Conservation (phyloP, 2,329 filamentous ascomycete species). For the Metarhizium brunneum region DNA sequence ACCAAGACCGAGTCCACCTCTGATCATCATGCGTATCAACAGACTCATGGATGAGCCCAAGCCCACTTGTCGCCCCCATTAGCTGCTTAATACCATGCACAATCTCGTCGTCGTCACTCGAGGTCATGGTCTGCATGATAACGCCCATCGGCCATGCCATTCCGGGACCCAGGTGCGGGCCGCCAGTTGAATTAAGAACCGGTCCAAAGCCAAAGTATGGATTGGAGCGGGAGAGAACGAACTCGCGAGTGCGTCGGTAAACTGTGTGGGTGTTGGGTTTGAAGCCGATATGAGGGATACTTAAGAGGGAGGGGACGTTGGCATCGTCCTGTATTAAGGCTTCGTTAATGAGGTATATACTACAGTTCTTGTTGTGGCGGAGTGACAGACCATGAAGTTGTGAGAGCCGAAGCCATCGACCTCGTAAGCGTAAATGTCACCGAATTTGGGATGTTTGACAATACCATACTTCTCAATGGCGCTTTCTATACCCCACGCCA, state of each 20-base stretch:
- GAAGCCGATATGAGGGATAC: constrained; percentile 51
- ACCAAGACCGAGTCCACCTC: constrained; percentile 28
- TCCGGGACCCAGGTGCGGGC: constrained; percentile 48
- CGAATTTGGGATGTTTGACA: constrained; percentile 49
- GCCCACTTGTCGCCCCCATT: constrained; percentile 59
- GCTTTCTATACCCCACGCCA: constrained; percentile 49
- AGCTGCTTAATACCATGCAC: constrained; percentile 48
- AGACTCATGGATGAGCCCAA: constrained; percentile 70
- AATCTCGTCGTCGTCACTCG: constrained; percentile 68
- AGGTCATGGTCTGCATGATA: constrained; percentile 71
- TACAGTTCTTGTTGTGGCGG: background rate
- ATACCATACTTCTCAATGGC: constrained; percentile 64
- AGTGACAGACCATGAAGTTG: constrained; percentile 41
- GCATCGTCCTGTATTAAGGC: constrained; percentile 40
- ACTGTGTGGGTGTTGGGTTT: constrained; percentile 45
- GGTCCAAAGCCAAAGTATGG: constrained; percentile 58
- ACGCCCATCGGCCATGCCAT: constrained; percentile 85
- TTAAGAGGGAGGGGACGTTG: constrained; percentile 53
- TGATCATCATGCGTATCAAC: constrained; percentile 23
- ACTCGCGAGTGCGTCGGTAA: constrained; percentile 68
- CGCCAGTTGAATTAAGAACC: constrained; percentile 41
- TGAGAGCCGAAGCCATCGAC: constrained; percentile 57
- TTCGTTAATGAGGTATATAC: background rate
- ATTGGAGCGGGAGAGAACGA: constrained; percentile 62
- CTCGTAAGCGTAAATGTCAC: constrained; percentile 59